These are phyloP conservation scores for Leccinum uliginosum DNA, from an alignment of 768 basidiomycete species.

Conservation along the genomic window DNA sequence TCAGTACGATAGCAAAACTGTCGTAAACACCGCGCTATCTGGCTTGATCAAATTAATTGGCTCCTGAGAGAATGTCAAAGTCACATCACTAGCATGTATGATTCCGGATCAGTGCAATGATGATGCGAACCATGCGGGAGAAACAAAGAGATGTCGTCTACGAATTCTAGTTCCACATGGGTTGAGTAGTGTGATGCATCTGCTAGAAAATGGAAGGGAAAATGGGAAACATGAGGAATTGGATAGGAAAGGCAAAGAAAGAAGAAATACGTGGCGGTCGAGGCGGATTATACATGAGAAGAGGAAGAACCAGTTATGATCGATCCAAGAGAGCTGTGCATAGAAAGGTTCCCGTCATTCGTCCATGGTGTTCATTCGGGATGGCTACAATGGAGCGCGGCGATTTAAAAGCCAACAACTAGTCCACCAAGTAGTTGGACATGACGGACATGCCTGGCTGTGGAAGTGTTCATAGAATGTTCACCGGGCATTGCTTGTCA, in stretches of 20 bases:
- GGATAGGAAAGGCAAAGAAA: neutral
- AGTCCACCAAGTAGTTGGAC: neutral
- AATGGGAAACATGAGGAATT: neutral
- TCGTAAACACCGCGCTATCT: neutral
- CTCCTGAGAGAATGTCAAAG: neutral
- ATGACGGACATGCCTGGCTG: neutral
- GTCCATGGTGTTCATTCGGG: constrained; percentile 4
- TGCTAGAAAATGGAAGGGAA: neutral
- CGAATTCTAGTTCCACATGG: constrained; percentile 1
- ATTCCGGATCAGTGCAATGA: neutral
- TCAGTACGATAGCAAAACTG: neutral
- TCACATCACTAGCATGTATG: neutral
- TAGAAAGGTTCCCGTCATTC: neutral
- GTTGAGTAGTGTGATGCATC: neutral
- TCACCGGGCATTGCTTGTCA: constrained; percentile 35
- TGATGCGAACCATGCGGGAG: neutral
- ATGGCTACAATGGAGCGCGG: neutral
- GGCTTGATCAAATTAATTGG: neutral
- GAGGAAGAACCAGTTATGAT: neutral
- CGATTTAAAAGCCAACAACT: neutral
- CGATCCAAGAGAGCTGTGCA: constrained; percentile 5
- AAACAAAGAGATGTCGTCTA: constrained; percentile 1
- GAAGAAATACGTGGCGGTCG: neutral
- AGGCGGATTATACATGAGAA: neutral
- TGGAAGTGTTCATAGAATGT: neutral